Base-by-base conservation (phyloP, 306 rosid species). In the Pterocarpus santalinus region DNA sequence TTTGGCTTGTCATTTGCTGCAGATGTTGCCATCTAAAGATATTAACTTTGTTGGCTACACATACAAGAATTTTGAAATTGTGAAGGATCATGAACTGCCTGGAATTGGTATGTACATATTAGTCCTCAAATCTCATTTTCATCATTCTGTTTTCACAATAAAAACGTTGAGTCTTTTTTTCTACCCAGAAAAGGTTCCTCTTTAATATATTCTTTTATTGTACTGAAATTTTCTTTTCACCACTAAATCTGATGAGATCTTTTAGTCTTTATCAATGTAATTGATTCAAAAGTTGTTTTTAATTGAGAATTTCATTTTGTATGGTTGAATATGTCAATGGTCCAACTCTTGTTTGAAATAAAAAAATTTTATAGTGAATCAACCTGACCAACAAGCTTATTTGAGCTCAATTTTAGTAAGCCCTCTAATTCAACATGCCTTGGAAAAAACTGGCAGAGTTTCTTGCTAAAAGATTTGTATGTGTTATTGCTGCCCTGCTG, bases 1-100 rank as follows among this genome's bases (percentile, higher is more conserved):
- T 78, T 67, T 67, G 81, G 65, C 60, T n/a, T 61, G 49, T 58
- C 39, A 43, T 77, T 75, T 78, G 41, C 72, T 88, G 87, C 90
- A 94, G 98, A 94, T 94, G 98, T 83, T 94, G 76, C 89, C 97
- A 30, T 94, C 98, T 12, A 92, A 91, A 82, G 98, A 94, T 84
- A 69, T 91, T 70, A 94, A 94, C 88, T 94, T 94, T 22, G 98
- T 92, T 62, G 98, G 98, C 5, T 94, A 94, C 87, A 94, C 98
- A 7, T 94, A 92, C 74, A 94, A 92, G 87, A 94, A 94, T 88
- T 87, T 89, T 6, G 98, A 94, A 83, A 90, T 94, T 22, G 89
- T 92, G 81, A 90, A 90, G 36, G 92, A 91, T 70, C 85, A 86
- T 78, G 93, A 92, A 69, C 72, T 89, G 75, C 97, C 97, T 43